Evolutionary conservation across 257 asterid genomes (phyloP).

Genomic region (Scutellaria minor): DNA sequence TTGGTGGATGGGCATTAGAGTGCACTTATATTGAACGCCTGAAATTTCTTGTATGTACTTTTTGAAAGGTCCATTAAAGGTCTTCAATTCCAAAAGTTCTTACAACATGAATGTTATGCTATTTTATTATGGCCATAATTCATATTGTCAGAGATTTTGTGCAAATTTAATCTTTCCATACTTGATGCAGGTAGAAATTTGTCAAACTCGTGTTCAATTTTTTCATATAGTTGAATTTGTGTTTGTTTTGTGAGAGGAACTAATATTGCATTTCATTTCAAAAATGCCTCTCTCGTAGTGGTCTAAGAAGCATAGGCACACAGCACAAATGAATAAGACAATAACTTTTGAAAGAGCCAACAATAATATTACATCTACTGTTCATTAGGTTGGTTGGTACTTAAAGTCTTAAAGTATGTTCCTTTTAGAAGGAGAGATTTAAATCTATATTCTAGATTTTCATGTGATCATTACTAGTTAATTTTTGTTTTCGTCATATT

Average conservation of each 20-base stretch:
- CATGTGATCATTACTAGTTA: neutral
- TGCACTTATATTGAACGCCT: no score
- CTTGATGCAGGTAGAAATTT: neutral
- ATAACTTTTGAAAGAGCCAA: neutral
- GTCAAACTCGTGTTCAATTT: conserved; percentile 12
- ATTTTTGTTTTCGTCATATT: conserved; percentile 7
- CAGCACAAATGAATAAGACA: conserved; percentile 16
- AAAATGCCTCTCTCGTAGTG: neutral
- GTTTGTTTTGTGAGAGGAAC: neutral
- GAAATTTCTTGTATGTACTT: no score
- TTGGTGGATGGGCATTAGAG: no score
- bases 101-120: neutral
- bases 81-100: no score
- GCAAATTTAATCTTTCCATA: neutral
- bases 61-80: no score
- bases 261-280: neutral
- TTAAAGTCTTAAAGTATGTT: neutral
- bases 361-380: neutral
- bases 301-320: neutral
- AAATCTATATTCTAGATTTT: neutral
- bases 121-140: neutral
- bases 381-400: conserved; percentile 15
- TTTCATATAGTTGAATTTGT: no score
- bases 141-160: neutral
- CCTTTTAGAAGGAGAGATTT: neutral